Conservation (phyloP, 2,329 filamentous ascomycete species). For the Ilyonectria robusta region DNA sequence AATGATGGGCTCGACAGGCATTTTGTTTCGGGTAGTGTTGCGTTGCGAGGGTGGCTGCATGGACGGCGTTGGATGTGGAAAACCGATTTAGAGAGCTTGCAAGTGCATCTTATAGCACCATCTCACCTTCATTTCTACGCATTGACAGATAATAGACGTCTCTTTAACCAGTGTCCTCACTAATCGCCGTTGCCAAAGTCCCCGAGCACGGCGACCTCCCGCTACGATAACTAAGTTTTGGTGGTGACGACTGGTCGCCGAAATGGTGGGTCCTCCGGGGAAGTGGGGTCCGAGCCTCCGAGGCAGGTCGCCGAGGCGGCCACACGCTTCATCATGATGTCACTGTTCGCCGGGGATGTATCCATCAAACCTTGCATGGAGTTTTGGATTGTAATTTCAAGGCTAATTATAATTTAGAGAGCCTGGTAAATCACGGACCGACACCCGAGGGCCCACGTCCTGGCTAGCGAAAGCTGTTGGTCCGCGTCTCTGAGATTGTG, state of each 20-base stretch:
- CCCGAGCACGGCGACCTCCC: neutral
- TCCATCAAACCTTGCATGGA: no score
- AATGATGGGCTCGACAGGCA: slow-evolving; percentile 51
- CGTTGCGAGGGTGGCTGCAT: neutral
- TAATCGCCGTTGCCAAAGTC: neutral
- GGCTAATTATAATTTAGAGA: no score
- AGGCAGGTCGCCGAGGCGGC: neutral
- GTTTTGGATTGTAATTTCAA: no score
- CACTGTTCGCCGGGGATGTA: neutral
- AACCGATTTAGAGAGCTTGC: neutral
- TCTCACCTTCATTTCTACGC: neutral
- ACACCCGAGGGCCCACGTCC: no score
- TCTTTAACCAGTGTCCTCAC: neutral
- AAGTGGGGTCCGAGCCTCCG: neutral
- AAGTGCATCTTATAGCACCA: neutral
- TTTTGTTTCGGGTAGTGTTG: neutral
- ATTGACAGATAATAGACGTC: neutral
- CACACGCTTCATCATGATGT: neutral
- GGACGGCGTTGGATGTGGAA: no score
- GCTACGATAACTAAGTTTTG: neutral
- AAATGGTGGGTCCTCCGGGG: neutral
- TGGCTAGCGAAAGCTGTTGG: no score
- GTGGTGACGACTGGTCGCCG: neutral
- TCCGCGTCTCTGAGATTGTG: no score
- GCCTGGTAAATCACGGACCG: no score